Evolutionary conservation across 164 flowering plant genomes (phyloP).

Genomic region (Vitis labrusca): DNA sequence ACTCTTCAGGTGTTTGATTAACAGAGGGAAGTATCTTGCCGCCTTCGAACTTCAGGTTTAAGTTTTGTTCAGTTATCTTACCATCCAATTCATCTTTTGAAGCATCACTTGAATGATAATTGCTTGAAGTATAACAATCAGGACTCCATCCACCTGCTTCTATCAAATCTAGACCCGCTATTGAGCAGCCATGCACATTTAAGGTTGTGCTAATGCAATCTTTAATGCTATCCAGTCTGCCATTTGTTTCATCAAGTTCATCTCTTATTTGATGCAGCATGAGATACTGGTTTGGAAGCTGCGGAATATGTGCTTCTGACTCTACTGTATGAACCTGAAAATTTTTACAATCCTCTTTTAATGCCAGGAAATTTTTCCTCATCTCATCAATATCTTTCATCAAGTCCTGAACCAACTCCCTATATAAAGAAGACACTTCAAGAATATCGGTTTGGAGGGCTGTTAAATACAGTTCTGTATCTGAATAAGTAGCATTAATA

Average conservation of each 20-base stretch:
- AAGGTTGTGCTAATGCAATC: constrained; percentile 16
- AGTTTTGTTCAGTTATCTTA: constrained; percentile 12
- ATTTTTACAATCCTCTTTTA: constrained; percentile 11
- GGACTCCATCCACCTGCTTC: constrained; percentile 21
- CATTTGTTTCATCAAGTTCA: constrained; percentile 36
- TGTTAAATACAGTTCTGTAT: constrained; percentile 28
- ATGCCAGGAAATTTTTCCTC: constrained; percentile 17
- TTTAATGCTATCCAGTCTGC: constrained; percentile 25
- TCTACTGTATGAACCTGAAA: constrained; percentile 2
- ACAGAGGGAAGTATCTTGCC: constrained; percentile 3
- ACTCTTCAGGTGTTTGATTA: constrained; percentile 8
- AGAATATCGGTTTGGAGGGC: constrained; percentile 19
- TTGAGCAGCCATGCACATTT: constrained; percentile 3
- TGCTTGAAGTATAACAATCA: constrained; percentile 34
- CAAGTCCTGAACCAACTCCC: constrained; percentile 24
- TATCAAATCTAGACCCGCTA: constrained; percentile 9
- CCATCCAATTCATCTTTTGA: constrained; percentile 12
- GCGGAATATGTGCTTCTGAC: constrained; percentile 5
- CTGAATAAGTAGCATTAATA: constrained; percentile 23
- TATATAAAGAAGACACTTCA: constrained; percentile 12
- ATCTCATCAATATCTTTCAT: constrained; percentile 22
- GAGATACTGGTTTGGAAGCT: constrained; percentile 15
- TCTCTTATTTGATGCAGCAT: constrained; percentile 26
- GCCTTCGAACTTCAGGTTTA: constrained; percentile 18
- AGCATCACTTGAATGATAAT: constrained; percentile 30